A percentile compares a stretch with the other conserved stretches of the same genome.
Conservation (phyloP, 176 grass and related monocot species). For the Avena eriantha region DNA sequence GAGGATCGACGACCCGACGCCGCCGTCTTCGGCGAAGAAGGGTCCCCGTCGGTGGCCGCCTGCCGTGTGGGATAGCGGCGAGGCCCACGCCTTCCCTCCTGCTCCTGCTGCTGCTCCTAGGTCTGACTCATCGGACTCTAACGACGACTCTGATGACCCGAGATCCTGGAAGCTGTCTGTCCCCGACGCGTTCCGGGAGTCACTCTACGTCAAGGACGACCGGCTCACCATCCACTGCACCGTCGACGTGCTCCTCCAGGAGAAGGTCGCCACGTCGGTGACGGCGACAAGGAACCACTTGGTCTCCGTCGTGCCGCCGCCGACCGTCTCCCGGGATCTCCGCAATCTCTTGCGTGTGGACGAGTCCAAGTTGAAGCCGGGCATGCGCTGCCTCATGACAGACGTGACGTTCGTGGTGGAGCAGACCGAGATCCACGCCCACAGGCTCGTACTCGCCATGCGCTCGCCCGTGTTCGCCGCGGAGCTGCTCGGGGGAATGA, state of each 20-base stretch:
- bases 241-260: not conserved
- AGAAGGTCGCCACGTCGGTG: not conserved
- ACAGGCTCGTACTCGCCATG: not conserved
- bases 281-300: not conserved
- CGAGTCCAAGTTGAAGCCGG: not conserved
- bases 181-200: not conserved
- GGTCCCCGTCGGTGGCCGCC: not conserved
- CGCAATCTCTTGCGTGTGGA: not conserved
- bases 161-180: not conserved
- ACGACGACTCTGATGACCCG: not conserved
- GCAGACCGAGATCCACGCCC: not conserved
- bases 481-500: not conserved
- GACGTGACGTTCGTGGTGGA: not conserved
- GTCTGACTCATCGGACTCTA: not conserved
- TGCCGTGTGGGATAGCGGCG: not conserved
- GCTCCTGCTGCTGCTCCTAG: not conserved
- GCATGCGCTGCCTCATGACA: not conserved
- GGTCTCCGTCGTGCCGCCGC: not conserved
- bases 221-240: constrained; percentile 6
- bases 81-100: not conserved
- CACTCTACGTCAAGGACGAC: not conserved
- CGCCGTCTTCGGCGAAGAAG: not conserved
- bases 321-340: not conserved
- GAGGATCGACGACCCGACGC: not conserved
- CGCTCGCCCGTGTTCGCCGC: not conserved